A percentile compares a stretch with the other conserved stretches of the same genome.
Evolutionary conservation across 1,139 yeast genomes (phyloP).

Genomic region (Zygosaccharomyces pseudobailii): DNA sequence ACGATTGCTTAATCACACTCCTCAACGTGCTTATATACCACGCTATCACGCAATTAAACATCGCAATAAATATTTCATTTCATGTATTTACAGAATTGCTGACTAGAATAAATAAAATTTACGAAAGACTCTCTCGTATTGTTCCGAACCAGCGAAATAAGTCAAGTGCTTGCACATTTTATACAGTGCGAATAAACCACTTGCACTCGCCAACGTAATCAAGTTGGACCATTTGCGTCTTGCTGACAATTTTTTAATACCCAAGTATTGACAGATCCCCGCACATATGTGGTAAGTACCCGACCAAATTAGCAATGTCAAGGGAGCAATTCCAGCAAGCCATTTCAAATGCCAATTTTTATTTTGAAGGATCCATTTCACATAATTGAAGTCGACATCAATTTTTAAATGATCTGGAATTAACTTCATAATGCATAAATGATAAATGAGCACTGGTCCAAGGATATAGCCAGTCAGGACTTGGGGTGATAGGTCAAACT

Average conservation of each 20-base stretch:
- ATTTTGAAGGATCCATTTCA: conserved; percentile 23
- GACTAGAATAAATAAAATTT: conserved; percentile 4
- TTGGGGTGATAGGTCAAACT: conserved; percentile 19
- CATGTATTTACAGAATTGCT: neutral
- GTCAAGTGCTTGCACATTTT: conserved; percentile 14
- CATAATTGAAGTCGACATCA: conserved; percentile 21
- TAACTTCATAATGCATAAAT: conserved; percentile 22
- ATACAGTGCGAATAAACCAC: conserved; percentile 21
- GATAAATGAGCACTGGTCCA: conserved; percentile 22
- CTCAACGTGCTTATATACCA: neutral
- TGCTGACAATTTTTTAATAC: conserved; percentile 13
- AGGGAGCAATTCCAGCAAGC: conserved; percentile 23
- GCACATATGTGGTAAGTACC: conserved; percentile 26
- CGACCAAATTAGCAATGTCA: conserved; percentile 18
- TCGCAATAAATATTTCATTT: neutral
- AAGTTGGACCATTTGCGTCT: conserved; percentile 20
- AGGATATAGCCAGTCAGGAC: conserved; percentile 24
- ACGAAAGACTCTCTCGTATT: conserved; percentile 9
- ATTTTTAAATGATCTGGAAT: conserved; percentile 13
- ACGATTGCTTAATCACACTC: neutral
- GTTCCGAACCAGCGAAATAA: conserved; percentile 7
- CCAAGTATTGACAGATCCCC: conserved; percentile 21
- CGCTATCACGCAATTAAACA: neutral
- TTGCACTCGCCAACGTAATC: conserved; percentile 12
- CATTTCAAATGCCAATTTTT: conserved; percentile 17